A percentile compares a stretch with the other conserved stretches of the same genome.
phyloP scores from a whole-genome alignment of 192 early-diverging fungal species.

The Phycomyces nitens region DNA sequence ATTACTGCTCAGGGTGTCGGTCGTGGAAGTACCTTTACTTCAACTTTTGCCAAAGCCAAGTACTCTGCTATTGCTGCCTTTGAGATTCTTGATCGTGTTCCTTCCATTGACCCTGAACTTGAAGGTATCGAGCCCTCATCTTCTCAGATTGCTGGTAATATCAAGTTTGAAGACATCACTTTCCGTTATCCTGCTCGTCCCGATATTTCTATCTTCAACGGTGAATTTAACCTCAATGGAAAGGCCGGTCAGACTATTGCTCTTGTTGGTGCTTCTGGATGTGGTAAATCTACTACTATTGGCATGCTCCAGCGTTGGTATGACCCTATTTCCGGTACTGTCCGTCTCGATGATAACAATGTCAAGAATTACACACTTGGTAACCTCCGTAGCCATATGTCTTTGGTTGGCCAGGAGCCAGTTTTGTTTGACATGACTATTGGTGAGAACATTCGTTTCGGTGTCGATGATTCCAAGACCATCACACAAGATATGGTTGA shows the following conservation, averaged over 20 bases:
- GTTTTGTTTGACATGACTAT: conserved; percentile 84
- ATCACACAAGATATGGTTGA: conserved; percentile 51
- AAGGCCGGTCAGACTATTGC: conserved; percentile 73
- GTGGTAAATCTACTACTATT: conserved; percentile 73
- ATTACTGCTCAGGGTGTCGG: conserved; percentile 65
- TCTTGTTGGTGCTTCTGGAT: conserved; percentile 79
- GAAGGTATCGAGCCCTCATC: conserved; percentile 35
- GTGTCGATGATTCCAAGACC: conserved; percentile 32
- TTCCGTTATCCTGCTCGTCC: conserved; percentile 72
- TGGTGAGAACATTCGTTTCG: conserved; percentile 82
- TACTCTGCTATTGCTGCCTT: conserved; percentile 71
- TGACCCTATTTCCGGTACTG: conserved; percentile 59
- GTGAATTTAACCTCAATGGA: conserved; percentile 45
- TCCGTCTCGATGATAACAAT: conserved; percentile 59
- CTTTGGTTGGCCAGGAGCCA: conserved; percentile 88
- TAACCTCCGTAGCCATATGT: conserved; percentile 65
- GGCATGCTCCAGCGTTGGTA: conserved; percentile 76
- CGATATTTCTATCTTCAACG: conserved; percentile 56
- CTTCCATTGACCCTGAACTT: conserved; percentile 60
- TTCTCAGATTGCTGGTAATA: conserved; percentile 39
- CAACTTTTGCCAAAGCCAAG: conserved; percentile 76
- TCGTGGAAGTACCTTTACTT: conserved; percentile 64
- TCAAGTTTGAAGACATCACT: conserved; percentile 49
- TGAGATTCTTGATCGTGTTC: conserved; percentile 63
- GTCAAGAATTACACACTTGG: conserved; percentile 57